These are phyloP conservation scores for Aspergillus carlsbadensis DNA, from an alignment of 495 filamentous ascomycete genomes.

Conservation along the genomic window DNA sequence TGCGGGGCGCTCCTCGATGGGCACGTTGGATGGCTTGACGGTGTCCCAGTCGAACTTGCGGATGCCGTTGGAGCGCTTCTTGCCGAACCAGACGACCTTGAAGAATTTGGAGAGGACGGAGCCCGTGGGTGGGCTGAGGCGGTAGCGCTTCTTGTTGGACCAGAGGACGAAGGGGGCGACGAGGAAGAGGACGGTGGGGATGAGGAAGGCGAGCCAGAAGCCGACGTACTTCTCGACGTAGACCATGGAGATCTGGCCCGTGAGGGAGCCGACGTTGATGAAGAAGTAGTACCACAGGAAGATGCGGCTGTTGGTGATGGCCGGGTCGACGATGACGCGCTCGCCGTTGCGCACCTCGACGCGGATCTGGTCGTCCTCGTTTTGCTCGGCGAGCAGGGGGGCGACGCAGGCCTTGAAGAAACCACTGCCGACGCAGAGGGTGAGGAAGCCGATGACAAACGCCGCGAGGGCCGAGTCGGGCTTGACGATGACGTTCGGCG, in stretches of 20 bases:
- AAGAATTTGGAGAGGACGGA: slow-evolving; percentile 59
- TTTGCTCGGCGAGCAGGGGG: slow-evolving; percentile 52
- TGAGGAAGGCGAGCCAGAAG: slow-evolving; percentile 65
- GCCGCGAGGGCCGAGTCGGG: slow-evolving; percentile 50
- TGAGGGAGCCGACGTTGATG: slow-evolving; percentile 50
- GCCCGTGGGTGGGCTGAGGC: slow-evolving; percentile 55
- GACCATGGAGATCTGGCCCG: slow-evolving; percentile 54
- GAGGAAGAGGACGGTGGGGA: slow-evolving; percentile 59
- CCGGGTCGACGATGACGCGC: slow-evolving; percentile 65
- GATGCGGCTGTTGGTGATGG: slow-evolving; percentile 50
- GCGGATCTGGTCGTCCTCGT: slow-evolving; percentile 41
- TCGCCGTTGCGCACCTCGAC: slow-evolving; percentile 51
- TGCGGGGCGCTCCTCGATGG: slow-evolving; percentile 35
- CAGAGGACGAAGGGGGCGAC: slow-evolving; percentile 61
- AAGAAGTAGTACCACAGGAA: slow-evolving; percentile 50
- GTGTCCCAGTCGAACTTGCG: slow-evolving; percentile 48
- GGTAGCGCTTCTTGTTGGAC: slow-evolving; percentile 59
- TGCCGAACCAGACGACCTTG: slow-evolving; percentile 47
- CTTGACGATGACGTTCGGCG: slow-evolving; percentile 60
- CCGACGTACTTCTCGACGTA: slow-evolving; percentile 74
- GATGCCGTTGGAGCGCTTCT: slow-evolving; percentile 15
- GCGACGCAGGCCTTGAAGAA: slow-evolving; percentile 64
- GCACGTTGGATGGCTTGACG: slow-evolving; percentile 60
- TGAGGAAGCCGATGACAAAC: slow-evolving; percentile 58
- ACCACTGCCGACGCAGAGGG: slow-evolving; percentile 49